Base-by-base conservation (phyloP, 352 stramenopile species). In the Phytophthora niederhauseri region DNA sequence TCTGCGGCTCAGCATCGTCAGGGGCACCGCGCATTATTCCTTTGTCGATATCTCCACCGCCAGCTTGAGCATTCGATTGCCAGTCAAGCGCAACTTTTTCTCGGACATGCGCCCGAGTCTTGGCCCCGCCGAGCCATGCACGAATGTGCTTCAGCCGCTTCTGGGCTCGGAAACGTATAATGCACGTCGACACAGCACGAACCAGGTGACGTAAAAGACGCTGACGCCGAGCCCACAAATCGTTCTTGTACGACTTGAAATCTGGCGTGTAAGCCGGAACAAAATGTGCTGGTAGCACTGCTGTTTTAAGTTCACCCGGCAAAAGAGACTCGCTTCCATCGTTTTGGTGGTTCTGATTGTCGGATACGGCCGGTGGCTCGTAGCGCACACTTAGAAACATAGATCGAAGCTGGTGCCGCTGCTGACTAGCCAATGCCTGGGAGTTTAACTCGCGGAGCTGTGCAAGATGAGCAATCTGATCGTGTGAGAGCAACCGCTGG, bases 211-310 rank as follows among this genome's bases (percentile, higher is more conserved):
- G 84, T 5, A 89, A 68, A 31, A 92, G 64, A 36, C 85, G 87
- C 36, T 89, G 83, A 34, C 88, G 86, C 11, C 87, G 75, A 1
- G 64, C 57, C 92, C 90, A 97, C 64, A 97, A 53, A 64, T 97
- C 89, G 63, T 97, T 97, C 73, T 93, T 92, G 76, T 96, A 92
- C 26, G 66, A 62, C 60, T 97, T 96, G 57, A 94, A 98, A 51
- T 96, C 85, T 0, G 84, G 82, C 6, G 38, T 45, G 59, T 83
- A 73, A 6, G 53, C 53, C 19, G 61, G 62, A 31, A 61, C 36
- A 28, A 81, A 87, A 34, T 87, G 69, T 4, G 74, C 85, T 7
- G 84, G 81, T 15, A 94, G 68, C 20, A 75, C 73, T 28, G 70
- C 48, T 34, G 77, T 79, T 43, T 79, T 72, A 14, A 68, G 36